Base-by-base conservation (phyloP, 2,329 filamentous ascomycete genomes). In the Ophiostoma himal-ulmi region DNA sequence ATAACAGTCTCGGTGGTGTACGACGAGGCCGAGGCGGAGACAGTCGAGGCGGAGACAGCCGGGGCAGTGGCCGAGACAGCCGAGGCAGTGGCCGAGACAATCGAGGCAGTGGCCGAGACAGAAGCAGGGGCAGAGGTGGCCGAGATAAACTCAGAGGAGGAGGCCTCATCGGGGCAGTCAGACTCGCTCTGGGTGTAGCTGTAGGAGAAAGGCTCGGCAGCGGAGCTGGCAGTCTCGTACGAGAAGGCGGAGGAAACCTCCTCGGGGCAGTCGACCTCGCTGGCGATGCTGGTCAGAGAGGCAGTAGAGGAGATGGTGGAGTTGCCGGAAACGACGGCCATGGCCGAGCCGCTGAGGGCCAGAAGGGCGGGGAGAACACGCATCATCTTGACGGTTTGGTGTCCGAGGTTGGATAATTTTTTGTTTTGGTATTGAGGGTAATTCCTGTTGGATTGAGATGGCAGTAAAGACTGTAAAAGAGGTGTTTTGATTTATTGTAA, bases 41-140 rank as follows among this genome's bases (percentile, higher is more conserved):
- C 20, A 26, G 69, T 10, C 30, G 20, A 34, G 52, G n/a, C 57
- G n/a, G 54, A 22, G 22, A 41, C 20, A 26, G 69, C 11, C 30
- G 20, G n/a, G 52, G n/a, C 57, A 37, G 30, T 57, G 60, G 48
- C 8, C 1, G 66, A 48, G 34, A 67, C 57, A 1, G 77, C 78
- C 4, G 76, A 68, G 1, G 77, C 52, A 3, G 6, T 14, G 14
- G 13, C 30, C 5, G 52, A 57, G 52, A 57, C 52, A 26, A n/a
- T 7, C 7, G 52, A 57, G 10, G 52, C 52, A 22, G 52, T 22
- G 17, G 52, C 52, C 6, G 52, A 54, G 52, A 54, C 52, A 3
- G 52, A 54, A n/a, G n/a, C 52, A 54, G n/a, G 52, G 30, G 60
- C 17, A 34, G 60, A 64, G 60, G 60, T 64, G 30, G 60, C 60